Conservation (phyloP, 192 early-diverging fungal species). For the Allomyces macrogynus region DNA sequence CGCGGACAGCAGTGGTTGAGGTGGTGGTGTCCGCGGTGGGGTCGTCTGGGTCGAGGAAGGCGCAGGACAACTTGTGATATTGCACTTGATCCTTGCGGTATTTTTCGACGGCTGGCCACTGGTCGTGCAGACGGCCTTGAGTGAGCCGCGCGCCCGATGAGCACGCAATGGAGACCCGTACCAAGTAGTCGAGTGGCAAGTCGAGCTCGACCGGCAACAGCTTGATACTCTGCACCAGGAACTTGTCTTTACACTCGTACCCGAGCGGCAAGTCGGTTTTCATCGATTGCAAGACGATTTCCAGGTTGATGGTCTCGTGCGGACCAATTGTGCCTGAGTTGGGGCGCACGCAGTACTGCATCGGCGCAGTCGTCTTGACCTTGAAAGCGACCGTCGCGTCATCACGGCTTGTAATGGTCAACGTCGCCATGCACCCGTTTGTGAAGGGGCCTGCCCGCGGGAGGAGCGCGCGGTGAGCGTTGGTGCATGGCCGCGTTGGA, state of each 20-base stretch:
- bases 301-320: conserved; percentile 39
- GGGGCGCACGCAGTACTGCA: conserved; percentile 91
- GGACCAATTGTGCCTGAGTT: conserved; percentile 67
- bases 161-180: conserved; percentile 7
- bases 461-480: neutral
- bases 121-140: neutral
- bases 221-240: conserved; percentile 71
- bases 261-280: conserved; percentile 56
- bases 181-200: conserved; percentile 38
- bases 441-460: conserved; percentile 35
- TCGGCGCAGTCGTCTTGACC: conserved; percentile 96
- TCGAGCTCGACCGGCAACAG: conserved; percentile 46
- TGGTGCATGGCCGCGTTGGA: neutral
- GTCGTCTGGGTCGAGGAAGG: conserved; percentile 15
- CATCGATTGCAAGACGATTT: conserved; percentile 74
- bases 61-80: conserved; percentile 49
- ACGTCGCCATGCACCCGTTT: conserved; percentile 25
- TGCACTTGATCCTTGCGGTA: conserved; percentile 34
- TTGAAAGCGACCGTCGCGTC: conserved; percentile 69
- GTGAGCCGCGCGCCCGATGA: neutral
- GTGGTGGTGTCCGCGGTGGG: conserved; percentile 3
- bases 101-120: conserved; percentile 46
- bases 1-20: conserved; percentile 4
- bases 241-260: conserved; percentile 89
- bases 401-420: conserved; percentile 41